These are phyloP conservation scores for Boletellus emodensis DNA, from an alignment of 768 basidiomycete species.

Conservation along the genomic window DNA sequence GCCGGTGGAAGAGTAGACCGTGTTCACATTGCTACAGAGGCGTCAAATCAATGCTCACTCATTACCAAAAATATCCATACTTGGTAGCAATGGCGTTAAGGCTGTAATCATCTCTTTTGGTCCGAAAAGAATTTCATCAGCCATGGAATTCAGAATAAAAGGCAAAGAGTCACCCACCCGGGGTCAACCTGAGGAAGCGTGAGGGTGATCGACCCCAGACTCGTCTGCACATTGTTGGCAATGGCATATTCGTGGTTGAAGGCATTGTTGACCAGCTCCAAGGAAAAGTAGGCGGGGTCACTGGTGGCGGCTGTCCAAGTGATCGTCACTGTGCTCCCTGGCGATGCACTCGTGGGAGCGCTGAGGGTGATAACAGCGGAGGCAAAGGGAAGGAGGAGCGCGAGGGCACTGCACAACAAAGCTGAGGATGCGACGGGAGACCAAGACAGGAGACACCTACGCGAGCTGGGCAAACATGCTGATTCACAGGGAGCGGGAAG, in stretches of 20 bases:
- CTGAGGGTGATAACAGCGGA: conserved; percentile 42
- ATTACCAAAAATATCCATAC: conserved; percentile 15
- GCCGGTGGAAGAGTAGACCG: conserved; percentile 38
- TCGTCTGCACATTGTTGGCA: conserved; percentile 47
- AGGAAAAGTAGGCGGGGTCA: conserved; percentile 43
- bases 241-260: conserved; percentile 49
- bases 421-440: not conserved
- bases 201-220: conserved; percentile 33
- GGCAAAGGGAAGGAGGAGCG: conserved; percentile 42
- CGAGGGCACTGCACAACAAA: conserved; percentile 34
- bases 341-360: conserved; percentile 32
- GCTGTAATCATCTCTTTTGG: conserved; percentile 40
- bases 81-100: conserved; percentile 43
- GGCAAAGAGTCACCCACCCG: conserved; percentile 32
- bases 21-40: conserved; percentile 37
- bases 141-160: not conserved
- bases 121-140: too few relatives aligned
- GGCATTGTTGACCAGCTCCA: conserved; percentile 43
- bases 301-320: conserved; percentile 40
- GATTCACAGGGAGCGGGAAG: conserved; percentile 12
- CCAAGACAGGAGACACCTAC: conserved; percentile 27
- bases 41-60: not conserved
- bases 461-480: conserved; percentile 51
- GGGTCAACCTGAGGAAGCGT: conserved; percentile 43
- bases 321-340: conserved; percentile 37